These are phyloP conservation scores for Atalantia buxifolia DNA, from an alignment of 345 rosid species.

Conservation along the genomic window DNA sequence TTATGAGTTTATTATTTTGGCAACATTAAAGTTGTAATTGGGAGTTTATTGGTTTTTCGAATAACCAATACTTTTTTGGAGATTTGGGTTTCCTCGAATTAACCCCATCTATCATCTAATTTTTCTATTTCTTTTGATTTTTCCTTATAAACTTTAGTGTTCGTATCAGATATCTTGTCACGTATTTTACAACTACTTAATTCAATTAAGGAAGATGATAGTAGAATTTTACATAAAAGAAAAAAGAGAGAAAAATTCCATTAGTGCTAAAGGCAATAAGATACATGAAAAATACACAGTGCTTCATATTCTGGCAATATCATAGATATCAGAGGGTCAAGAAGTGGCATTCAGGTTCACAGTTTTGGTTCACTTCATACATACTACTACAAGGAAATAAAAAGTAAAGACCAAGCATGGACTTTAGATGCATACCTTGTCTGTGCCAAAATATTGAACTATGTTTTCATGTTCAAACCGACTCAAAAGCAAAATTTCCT, in stretches of 20 bases:
- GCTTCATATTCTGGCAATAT: neutral
- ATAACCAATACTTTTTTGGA: too few species aligned
- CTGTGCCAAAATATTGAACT: constrained; percentile 76
- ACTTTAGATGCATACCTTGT: constrained; percentile 44
- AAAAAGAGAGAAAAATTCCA: neutral
- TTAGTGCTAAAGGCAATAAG: neutral
- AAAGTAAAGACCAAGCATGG: neutral
- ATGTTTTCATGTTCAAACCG: constrained; percentile 84
- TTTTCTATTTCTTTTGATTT: too few species aligned
- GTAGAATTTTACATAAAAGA: neutral
- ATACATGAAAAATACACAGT: neutral
- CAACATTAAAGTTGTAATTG: too few species aligned
- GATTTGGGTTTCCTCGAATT: too few species aligned
- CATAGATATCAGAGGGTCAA: neutral
- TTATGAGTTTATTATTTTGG: too few species aligned
- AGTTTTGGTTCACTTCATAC: neutral
- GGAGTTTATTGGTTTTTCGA: too few species aligned
- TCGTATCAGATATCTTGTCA: neutral
- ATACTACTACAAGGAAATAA: neutral
- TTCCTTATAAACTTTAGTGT: too few species aligned
- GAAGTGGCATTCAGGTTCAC: neutral
- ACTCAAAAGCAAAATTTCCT: constrained; percentile 85
- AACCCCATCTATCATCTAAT: too few species aligned
- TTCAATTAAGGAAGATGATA: neutral
- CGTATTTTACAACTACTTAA: neutral